Percentiles rank a stretch among this genome's conserved stretches.
phyloP scores from a whole-genome alignment of 2,329 filamentous ascomycete genomes.

The Hortaea sp. region DNA sequence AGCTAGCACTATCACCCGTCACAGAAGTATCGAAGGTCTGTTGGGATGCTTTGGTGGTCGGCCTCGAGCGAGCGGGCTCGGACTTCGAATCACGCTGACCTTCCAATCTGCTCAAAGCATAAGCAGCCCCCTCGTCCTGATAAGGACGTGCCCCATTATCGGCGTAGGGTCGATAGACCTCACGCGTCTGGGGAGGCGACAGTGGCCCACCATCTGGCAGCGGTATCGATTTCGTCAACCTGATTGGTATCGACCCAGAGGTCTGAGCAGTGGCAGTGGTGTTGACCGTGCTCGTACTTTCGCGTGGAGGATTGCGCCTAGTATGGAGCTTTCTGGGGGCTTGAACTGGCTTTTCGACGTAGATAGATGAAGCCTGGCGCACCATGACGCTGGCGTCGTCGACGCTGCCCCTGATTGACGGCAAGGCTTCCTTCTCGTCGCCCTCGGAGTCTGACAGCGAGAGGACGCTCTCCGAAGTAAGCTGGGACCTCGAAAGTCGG shows the following conservation, averaged over 20 bases:
- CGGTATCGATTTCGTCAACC: constrained; percentile 9
- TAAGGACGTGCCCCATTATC: not conserved
- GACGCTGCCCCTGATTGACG: constrained; percentile 4
- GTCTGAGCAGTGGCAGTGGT: constrained; percentile 9
- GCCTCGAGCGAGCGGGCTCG: not conserved
- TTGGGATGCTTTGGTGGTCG: not conserved
- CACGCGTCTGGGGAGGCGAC: not conserved
- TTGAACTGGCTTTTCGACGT: constrained; percentile 3
- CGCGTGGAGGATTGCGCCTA: constrained; percentile 3
- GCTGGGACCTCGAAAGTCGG: constrained; percentile 7
- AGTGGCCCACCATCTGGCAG: constrained; percentile 1
- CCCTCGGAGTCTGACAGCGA: constrained; percentile 23
- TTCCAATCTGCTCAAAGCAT: constrained; percentile 7
- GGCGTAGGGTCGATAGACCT: not conserved
- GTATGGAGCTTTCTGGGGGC: constrained; percentile 8
- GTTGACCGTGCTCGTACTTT: constrained; percentile 8
- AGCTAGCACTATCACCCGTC: constrained; percentile 7
- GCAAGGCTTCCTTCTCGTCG: constrained; percentile 10
- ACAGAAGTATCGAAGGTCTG: constrained; percentile 1
- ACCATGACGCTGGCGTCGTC: constrained; percentile 3
- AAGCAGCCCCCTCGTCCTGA: constrained; percentile 3
- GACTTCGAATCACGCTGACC: constrained; percentile 2
- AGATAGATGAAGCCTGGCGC: not conserved
- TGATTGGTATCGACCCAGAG: constrained; percentile 19
- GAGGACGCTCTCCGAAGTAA: constrained; percentile 10